These are phyloP conservation scores for Carpinus fangiana DNA, from an alignment of 306 rosid species.

Conservation along the genomic window DNA sequence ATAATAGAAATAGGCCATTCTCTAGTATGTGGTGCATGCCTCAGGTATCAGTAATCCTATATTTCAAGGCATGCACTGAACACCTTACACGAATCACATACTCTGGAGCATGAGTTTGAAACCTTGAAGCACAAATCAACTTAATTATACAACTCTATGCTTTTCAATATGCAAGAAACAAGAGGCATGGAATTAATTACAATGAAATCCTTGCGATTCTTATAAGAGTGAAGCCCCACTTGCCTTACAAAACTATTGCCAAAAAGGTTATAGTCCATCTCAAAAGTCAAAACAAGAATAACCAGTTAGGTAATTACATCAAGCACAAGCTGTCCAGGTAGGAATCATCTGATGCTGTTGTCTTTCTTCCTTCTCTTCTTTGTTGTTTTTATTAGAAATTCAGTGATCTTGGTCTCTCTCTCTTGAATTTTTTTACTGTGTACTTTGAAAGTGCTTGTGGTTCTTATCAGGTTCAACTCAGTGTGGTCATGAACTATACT, in stretches of 20 bases:
- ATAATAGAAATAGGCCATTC: not conserved
- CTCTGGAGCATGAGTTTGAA: not conserved
- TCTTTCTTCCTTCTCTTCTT: not conserved
- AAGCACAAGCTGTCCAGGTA: not conserved
- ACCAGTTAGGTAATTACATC: not conserved
- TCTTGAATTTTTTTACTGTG: not conserved
- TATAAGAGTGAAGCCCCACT: not conserved
- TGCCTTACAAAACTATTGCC: not conserved
- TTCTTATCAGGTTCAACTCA: constrained; percentile 75
- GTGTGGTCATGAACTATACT: constrained; percentile 82
- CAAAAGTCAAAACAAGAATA: not conserved
- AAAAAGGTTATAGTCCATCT: not conserved
- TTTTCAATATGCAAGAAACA: not conserved
- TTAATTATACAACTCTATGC: not conserved
- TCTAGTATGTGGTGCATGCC: not conserved
- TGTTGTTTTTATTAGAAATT: not conserved
- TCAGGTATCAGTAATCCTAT: not conserved
- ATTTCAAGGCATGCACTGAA: not conserved
- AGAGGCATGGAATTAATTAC: not conserved
- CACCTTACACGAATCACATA: not conserved
- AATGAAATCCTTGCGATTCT: not conserved
- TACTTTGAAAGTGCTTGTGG: constrained; percentile 15
- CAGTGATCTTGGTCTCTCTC: not conserved
- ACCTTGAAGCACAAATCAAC: not conserved
- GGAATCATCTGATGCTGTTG: not conserved